phyloP scores from a whole-genome alignment of 805 yeast genomes.

The Danielozyma ontarioensis region DNA sequence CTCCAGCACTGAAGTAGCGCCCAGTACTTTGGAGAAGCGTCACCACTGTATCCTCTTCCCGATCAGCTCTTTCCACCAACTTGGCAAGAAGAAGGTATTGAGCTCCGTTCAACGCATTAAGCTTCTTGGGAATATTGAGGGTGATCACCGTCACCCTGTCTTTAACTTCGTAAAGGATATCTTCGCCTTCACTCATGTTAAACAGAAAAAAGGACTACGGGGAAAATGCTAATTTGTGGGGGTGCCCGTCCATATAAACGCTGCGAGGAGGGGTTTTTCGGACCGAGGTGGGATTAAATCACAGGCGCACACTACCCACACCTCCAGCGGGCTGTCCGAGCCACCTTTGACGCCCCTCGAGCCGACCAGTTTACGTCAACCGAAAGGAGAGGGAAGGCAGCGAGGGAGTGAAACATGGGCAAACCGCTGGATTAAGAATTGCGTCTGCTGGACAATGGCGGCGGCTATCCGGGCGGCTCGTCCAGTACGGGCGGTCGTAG shows the following conservation, averaged over 20 bases:
- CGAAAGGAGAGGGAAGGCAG: too few relatives aligned
- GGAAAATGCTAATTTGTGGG: background rate
- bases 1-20: slow-evolving; percentile 79
- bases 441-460: too few relatives aligned
- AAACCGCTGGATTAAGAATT: too few relatives aligned
- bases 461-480: too few relatives aligned
- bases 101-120: slow-evolving; percentile 63
- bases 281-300: too few relatives aligned
- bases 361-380: too few relatives aligned
- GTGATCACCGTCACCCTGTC: slow-evolving; percentile 58
- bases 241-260: background rate
- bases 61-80: slow-evolving; percentile 56
- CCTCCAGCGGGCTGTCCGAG: too few relatives aligned
- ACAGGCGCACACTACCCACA: too few relatives aligned
- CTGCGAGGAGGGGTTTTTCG: background rate
- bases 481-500: too few relatives aligned
- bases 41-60: slow-evolving; percentile 52
- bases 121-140: slow-evolving; percentile 52
- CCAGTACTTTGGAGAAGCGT: slow-evolving; percentile 72
- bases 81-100: slow-evolving; percentile 61
- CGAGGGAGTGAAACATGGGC: too few relatives aligned
- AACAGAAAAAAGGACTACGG: too few relatives aligned
- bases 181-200: slow-evolving; percentile 4
- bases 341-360: too few relatives aligned
- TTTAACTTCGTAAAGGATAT: slow-evolving; percentile 36